phyloP scores from a whole-genome alignment of 2,329 filamentous ascomycete species.

The Ophiostoma sp. region DNA sequence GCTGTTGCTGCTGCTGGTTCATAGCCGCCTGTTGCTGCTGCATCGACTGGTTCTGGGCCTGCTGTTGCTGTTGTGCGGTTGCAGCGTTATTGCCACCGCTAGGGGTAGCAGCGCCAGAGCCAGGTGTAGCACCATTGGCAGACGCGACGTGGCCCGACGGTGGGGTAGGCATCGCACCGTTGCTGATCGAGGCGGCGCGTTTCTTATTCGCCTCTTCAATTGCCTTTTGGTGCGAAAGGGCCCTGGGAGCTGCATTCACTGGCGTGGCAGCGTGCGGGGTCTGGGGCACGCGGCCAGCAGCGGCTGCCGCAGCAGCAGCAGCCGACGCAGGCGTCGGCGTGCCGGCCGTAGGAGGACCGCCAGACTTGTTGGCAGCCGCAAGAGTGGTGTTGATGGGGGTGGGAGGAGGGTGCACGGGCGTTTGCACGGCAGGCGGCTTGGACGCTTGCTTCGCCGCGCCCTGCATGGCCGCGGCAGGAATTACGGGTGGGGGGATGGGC shows the following conservation, averaged over 20 bases:
- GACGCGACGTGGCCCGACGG: slow-evolving; percentile 17
- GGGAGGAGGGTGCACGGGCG: slow-evolving; percentile 35
- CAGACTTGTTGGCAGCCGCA: slow-evolving; percentile 39
- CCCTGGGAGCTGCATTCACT: slow-evolving; percentile 43
- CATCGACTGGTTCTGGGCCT: slow-evolving; percentile 27
- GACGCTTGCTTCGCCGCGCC: slow-evolving; percentile 31
- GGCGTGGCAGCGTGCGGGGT: slow-evolving; percentile 49
- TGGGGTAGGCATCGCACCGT: slow-evolving; percentile 24
- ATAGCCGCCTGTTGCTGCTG: slow-evolving; percentile 33
- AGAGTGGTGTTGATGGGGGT: slow-evolving; percentile 53
- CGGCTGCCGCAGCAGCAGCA: slow-evolving; percentile 17
- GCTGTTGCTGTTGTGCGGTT: slow-evolving; percentile 27
- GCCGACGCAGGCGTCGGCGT: slow-evolving; percentile 52
- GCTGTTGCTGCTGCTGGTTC: slow-evolving; percentile 79
- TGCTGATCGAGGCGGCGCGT: slow-evolving; percentile 32
- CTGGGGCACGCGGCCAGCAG: slow-evolving; percentile 44
- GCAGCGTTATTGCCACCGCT: slow-evolving; percentile 10
- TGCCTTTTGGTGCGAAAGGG: slow-evolving; percentile 53
- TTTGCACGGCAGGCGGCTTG: slow-evolving; percentile 32
- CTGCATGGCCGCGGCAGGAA: slow-evolving; percentile 30
- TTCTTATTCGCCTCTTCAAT: slow-evolving; percentile 50
- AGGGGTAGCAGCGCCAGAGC: slow-evolving; percentile 10
- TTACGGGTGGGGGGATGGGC: slow-evolving; percentile 31
- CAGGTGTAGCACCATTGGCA: not conserved
- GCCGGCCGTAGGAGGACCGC: slow-evolving; percentile 44